phyloP scores from a whole-genome alignment of 352 stramenopile species.

The Nothophytophthora sp. region DNA sequence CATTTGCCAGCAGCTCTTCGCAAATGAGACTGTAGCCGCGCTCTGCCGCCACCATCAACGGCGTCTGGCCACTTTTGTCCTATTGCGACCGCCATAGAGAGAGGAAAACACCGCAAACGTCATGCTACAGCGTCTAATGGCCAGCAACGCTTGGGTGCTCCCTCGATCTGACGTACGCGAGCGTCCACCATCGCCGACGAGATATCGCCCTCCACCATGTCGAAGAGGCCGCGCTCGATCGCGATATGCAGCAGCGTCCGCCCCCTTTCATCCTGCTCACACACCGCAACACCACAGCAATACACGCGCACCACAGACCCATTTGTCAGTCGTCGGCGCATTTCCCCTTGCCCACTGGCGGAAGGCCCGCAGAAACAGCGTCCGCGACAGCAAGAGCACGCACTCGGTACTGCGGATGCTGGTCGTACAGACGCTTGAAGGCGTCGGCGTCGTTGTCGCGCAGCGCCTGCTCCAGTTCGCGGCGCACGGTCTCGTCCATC shows the following conservation, averaged over 20 bases:
- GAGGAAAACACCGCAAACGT: neutral
- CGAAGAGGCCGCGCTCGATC: conserved; percentile 27
- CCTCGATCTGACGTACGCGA: conserved; percentile 6
- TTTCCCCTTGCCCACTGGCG: too few species aligned
- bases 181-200: conserved; percentile 15
- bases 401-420: conserved; percentile 24
- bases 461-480: conserved; percentile 23
- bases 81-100: conserved; percentile 2
- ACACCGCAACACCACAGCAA: neutral
- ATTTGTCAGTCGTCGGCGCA: too few species aligned
- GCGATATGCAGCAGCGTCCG: conserved; percentile 31
- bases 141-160: neutral
- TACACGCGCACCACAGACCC: neutral
- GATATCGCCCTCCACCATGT: conserved; percentile 26
- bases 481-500: conserved; percentile 11
- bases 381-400: too few species aligned
- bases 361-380: too few species aligned
- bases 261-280: conserved; percentile 21
- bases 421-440: conserved; percentile 23
- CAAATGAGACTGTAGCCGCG: conserved; percentile 34
- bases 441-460: conserved; percentile 10
- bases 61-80: conserved; percentile 30
- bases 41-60: conserved; percentile 35
- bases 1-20: conserved; percentile 33
- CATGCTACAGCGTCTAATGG: neutral